Conservation (phyloP, 139 green algal species). For the Coelastrella sp. region DNA sequence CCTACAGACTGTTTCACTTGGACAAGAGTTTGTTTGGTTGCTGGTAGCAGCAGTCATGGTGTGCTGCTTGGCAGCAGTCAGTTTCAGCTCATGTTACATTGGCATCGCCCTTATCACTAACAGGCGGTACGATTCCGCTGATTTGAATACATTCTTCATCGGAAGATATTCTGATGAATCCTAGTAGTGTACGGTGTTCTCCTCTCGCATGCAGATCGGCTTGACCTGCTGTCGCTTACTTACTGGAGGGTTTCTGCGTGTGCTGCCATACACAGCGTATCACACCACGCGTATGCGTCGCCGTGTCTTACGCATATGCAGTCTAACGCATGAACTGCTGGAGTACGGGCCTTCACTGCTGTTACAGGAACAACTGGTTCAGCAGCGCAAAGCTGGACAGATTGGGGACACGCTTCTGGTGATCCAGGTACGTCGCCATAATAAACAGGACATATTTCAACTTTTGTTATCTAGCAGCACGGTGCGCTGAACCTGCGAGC, state of each 20-base stretch:
- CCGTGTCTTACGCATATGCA: background rate
- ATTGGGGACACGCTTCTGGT: slow-evolving; percentile 72
- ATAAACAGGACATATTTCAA: background rate
- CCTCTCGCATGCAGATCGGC: too few relatives aligned
- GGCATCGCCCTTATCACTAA: too few relatives aligned
- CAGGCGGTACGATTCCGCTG: too few relatives aligned
- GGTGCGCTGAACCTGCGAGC: background rate
- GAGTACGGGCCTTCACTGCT: slow-evolving; percentile 39
- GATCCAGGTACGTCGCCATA: slow-evolving; percentile 57
- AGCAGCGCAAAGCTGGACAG: slow-evolving; percentile 34
- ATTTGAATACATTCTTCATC: too few relatives aligned
- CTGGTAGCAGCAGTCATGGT: background rate
- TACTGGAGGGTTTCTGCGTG: background rate
- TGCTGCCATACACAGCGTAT: background rate
- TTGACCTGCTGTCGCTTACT: background rate
- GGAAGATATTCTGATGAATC: too few relatives aligned
- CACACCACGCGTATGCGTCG: background rate
- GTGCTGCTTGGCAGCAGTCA: background rate
- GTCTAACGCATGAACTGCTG: slow-evolving; percentile 30
- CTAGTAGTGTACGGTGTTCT: background rate
- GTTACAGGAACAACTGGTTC: slow-evolving; percentile 58
- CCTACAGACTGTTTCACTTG: too few relatives aligned
- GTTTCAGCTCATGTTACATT: background rate
- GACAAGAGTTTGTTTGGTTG: too few relatives aligned
- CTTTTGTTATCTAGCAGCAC: background rate